Evolutionary conservation across 2,329 filamentous ascomycete genomes (phyloP), one percentile per base, ranked within the genome.

Genomic region (Colletotrichum cuscutae): DNA sequence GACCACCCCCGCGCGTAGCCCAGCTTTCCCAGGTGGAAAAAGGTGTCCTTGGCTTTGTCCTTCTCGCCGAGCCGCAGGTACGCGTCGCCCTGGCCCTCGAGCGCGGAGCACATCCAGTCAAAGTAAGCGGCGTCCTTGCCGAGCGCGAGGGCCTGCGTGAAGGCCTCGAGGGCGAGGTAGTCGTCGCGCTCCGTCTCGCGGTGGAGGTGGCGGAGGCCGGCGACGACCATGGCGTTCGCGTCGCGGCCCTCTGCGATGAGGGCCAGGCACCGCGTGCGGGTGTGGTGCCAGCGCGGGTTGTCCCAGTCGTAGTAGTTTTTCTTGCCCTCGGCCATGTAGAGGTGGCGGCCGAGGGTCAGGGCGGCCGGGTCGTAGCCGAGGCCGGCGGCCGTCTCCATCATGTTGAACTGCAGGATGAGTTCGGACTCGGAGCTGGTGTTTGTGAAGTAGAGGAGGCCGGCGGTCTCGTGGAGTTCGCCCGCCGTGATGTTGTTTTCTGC

Each of bases 171-270:
- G 46, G 73, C 62, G 9, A n/a, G 37, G n/a, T 53, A 26, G 54
- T 68, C n/a, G 22, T 65, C 35, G 4, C 13, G 5, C 22, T 59
- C 5, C 35, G 35, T 56, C 37, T 49, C n/a, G 28, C 30, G 46
- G 24, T 26, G 3, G 19, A 72, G 26, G 54, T 67, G 52, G 19
- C 72, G 15, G 35, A 68, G 58, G 46, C 72, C 83, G 54, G 83
- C 78, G 9, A 79, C 75, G 4, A 80, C 78, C 26, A 84, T 76
- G 37, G 82, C 83, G 57, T 84, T 77, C 4, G 81, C 76, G 49
- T 84, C 77, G n/a, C 75, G 77, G 30, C 77, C 79, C 35, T 73
- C 68, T 13, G 75, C 56, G 32, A 83, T 76, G 11, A 85, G 74
- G 30, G 77, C 62, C 73, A 75, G 77, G 75, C 83, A 83, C 19